A percentile compares a stretch with the other conserved stretches of the same genome.
phyloP scores from a whole-genome alignment of 805 yeast species.

The Metschnikowia lachancei region DNA sequence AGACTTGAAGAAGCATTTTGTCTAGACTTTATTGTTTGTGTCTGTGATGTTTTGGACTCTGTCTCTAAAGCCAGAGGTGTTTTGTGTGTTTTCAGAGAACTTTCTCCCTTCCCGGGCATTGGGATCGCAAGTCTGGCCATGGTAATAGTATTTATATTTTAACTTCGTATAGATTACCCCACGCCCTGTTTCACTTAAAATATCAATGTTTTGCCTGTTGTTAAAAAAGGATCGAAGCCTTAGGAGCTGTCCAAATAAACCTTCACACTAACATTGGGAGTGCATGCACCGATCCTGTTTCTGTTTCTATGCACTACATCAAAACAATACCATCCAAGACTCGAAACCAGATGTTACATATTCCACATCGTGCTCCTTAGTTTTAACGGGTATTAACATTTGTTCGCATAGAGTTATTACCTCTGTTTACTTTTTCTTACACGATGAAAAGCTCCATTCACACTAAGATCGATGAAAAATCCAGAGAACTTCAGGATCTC shows the following conservation, averaged over 20 bases:
- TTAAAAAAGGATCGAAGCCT: too few species aligned
- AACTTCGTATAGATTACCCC: too few species aligned
- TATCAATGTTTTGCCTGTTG: too few species aligned
- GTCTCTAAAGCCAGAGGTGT: background rate
- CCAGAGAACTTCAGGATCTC: constrained; percentile 50
- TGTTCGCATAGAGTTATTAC: background rate
- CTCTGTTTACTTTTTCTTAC: too few species aligned
- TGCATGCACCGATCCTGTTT: background rate
- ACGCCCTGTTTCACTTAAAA: too few species aligned
- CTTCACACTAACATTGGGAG: constrained; percentile 5
- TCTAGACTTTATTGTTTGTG: background rate
- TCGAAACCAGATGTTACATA: background rate
- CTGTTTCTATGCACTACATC: too few species aligned
- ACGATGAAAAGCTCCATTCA: constrained; percentile 15
- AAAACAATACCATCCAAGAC: background rate
- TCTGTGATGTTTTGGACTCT: background rate
- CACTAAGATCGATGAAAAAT: constrained; percentile 43
- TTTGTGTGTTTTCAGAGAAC: background rate
- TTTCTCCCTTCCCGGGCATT: constrained; percentile 14
- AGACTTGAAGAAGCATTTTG: background rate
- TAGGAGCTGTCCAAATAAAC: background rate
- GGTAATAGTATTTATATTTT: background rate
- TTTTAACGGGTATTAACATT: too few species aligned
- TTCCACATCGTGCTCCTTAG: too few species aligned
- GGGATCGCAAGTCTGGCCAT: constrained; percentile 20